Evolutionary conservation across 176 grass and related monocot species (phyloP).

Genomic region (Miscanthus lutarioriparius): DNA sequence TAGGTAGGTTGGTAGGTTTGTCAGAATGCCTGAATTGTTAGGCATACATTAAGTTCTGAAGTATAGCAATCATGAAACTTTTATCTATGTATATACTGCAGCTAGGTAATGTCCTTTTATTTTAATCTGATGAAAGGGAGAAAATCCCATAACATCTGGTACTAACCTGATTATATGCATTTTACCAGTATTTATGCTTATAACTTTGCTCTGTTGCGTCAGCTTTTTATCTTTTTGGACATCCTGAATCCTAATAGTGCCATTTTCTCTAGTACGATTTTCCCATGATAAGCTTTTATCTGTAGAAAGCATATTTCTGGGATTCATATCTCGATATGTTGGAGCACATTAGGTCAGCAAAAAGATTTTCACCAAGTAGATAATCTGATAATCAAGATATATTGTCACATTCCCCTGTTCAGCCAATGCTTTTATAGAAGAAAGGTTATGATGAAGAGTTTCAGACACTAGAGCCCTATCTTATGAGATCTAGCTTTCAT

Average conservation of each 20-base stretch:
- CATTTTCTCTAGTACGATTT: background rate
- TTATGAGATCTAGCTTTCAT: background rate
- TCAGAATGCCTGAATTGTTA: background rate
- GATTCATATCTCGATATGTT: background rate
- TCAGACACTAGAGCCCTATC: background rate
- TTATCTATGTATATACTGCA: background rate
- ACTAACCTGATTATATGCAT: background rate
- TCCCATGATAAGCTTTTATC: background rate
- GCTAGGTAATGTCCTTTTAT: background rate
- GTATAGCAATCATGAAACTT: background rate
- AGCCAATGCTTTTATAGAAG: background rate
- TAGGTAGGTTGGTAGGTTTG: too few species aligned
- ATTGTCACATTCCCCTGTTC: background rate
- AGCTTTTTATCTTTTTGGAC: background rate
- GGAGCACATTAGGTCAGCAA: background rate
- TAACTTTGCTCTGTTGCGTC: background rate
- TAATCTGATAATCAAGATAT: background rate
- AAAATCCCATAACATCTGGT: background rate
- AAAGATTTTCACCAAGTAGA: background rate
- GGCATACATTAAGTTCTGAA: background rate
- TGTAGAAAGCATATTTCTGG: slow-evolving; percentile 5
- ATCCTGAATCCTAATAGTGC: background rate
- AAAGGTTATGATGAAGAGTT: background rate
- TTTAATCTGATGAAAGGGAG: background rate
- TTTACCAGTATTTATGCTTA: background rate